Percentiles rank a stretch among this genome's conserved stretches.
Evolutionary conservation across 2,329 filamentous ascomycete species (phyloP).

Genomic region (Monilinia vaccinii-corymbosi): DNA sequence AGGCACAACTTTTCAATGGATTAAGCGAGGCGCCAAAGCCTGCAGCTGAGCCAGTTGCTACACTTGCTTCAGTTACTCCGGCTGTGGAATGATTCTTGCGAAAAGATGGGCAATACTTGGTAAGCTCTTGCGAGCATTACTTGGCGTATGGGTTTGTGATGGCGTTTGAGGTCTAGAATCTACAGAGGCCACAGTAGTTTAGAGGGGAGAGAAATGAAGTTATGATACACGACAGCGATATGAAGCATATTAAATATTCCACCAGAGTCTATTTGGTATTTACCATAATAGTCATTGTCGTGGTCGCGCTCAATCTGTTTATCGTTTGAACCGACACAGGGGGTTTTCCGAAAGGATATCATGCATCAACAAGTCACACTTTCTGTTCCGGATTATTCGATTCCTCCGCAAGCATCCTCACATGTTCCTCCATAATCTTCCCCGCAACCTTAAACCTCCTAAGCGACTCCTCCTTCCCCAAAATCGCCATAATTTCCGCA

Average conservation of each 20-base stretch:
- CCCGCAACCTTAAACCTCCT: slow-evolving; percentile 28
- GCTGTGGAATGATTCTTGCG: neutral
- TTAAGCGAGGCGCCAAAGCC: slow-evolving; percentile 17
- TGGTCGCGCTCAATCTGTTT: neutral
- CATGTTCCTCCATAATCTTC: slow-evolving; percentile 9
- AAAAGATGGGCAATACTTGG: neutral
- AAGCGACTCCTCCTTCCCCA: slow-evolving; percentile 44
- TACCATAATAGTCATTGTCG: neutral
- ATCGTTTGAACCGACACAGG: neutral
- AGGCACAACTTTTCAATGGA: slow-evolving; percentile 40
- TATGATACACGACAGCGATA: slow-evolving; percentile 3
- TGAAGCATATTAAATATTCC: neutral
- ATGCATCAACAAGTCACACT: neutral
- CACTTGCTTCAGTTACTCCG: neutral
- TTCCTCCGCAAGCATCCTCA: neutral
- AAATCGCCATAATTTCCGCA: slow-evolving; percentile 42
- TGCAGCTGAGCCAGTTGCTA: neutral
- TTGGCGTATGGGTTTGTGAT: slow-evolving; percentile 3
- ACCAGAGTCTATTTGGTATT: neutral
- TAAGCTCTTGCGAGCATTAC: slow-evolving; percentile 3
- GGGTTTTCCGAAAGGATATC: neutral
- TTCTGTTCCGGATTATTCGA: neutral
- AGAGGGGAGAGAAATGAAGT: slow-evolving; percentile 6
- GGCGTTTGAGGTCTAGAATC: slow-evolving; percentile 7
- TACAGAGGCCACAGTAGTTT: slow-evolving; percentile 1